Evolutionary conservation across 1,139 yeast genomes (phyloP), one percentile per base, ranked within the genome.

Genomic region (Diutina rugosa): DNA sequence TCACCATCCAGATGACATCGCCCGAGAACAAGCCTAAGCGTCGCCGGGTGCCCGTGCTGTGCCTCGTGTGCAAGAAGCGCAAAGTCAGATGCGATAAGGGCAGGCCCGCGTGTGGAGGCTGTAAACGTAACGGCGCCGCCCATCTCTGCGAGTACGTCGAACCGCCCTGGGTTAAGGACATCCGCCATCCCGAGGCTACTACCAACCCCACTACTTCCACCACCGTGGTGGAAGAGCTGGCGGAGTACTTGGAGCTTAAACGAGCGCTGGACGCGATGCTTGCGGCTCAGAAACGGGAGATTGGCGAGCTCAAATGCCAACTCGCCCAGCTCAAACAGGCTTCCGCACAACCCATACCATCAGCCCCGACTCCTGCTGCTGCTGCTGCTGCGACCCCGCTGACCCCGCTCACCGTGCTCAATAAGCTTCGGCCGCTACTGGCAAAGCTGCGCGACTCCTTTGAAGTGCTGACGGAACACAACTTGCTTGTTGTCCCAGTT

Each of bases 61-160:
- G 54, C 14, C 32, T 38, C 9, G 44, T 51, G 26, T 35, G 46
- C 29, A 35, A 51, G 21, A 70, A 71, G 58, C 61, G 80, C 35
- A 76, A 76, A 63, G 80, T 76, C 59, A 74, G 73, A 58, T 76
- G 80, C 65, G 80, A 76, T 61, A 74, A 74, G 58, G 70, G 61
- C 32, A 67, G 68, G 57, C 80, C 80, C 2, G 53, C 44, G 28
- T 76, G 80, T 62, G 70, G 76, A 1, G 79, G 78, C 8, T 76
- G 80, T 64, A 65, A 69, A 3, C 68, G 68, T 57, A 73, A 75
- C 59, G 76, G 76, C 6, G 80, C 74, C 32, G 69, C 71, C 38
- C 78, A 76, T 62, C 61, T 73, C 45, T 76, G 80, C 61, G 71
- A 71, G 55, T 76, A 75, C 58, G 57, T 73, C 16, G 78, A 73